Evolutionary conservation across 1,139 yeast genomes (phyloP).

Genomic region (Geotrichum carabidarum): DNA sequence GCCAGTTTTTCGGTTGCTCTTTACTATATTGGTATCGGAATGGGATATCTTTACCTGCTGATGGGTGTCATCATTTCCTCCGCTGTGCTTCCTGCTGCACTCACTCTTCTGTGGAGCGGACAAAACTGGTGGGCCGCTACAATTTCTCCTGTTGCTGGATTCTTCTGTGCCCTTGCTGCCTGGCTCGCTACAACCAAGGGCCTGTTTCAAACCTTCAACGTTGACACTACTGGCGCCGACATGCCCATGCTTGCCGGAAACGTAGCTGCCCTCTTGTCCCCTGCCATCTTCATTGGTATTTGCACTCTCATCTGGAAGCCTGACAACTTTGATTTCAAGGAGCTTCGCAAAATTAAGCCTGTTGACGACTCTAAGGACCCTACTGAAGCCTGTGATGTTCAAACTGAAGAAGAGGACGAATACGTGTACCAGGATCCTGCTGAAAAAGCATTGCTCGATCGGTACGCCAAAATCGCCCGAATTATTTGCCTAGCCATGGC

Average conservation of each 20-base stretch:
- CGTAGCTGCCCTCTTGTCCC: conserved; percentile 72
- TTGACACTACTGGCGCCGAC: conserved; percentile 66
- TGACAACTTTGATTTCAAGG: conserved; percentile 69
- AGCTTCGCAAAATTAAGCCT: conserved; percentile 46
- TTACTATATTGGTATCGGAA: conserved; percentile 72
- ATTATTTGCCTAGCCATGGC: conserved; percentile 37
- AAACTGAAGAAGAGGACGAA: conserved; percentile 16
- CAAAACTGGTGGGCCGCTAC: conserved; percentile 50
- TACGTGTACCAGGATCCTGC: conserved; percentile 18
- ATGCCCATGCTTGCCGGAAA: conserved; percentile 84
- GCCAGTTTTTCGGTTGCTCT: conserved; percentile 79
- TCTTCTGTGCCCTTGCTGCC: conserved; percentile 43
- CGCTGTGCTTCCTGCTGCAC: conserved; percentile 72
- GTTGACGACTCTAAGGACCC: conserved; percentile 22
- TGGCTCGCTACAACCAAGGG: conserved; percentile 47
- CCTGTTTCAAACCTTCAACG: conserved; percentile 43
- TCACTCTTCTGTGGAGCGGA: conserved; percentile 63
- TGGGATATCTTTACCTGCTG: conserved; percentile 81
- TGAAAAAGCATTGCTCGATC: conserved; percentile 20
- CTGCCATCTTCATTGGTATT: conserved; percentile 62
- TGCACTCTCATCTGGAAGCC: conserved; percentile 55
- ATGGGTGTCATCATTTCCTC: conserved; percentile 81
- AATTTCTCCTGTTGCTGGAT: conserved; percentile 47
- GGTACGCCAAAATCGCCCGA: conserved; percentile 26
- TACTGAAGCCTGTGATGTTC: conserved; percentile 12